Conservation (phyloP, 2,329 filamentous ascomycete species). For the Talaromyces sp. region DNA sequence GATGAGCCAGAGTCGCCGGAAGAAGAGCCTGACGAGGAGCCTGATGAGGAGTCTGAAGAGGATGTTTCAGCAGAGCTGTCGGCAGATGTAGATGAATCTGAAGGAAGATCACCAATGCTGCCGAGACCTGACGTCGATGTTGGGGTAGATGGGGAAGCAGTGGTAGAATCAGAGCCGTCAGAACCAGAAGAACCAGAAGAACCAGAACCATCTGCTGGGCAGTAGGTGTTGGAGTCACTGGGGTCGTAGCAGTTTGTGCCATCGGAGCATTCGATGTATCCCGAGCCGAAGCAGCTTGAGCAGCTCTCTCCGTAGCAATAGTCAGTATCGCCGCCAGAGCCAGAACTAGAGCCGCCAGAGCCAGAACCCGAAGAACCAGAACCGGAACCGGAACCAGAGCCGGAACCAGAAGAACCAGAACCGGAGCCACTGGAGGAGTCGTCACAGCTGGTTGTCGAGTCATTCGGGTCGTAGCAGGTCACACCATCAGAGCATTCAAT, state of each 20-base stretch:
- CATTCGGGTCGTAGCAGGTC: neutral
- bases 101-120: neutral
- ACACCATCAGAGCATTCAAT: constrained; percentile 3
- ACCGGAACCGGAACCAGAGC: neutral
- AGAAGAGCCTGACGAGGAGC: neutral
- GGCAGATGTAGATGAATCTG: neutral
- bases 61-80: neutral
- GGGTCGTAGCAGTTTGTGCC: constrained; percentile 2
- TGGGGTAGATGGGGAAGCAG: neutral
- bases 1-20: neutral
- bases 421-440: neutral
- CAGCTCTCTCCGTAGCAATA: constrained; percentile 16
- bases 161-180: neutral
- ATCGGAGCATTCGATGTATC: constrained; percentile 6
- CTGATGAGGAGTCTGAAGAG: neutral
- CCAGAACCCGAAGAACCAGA: neutral
- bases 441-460: constrained; percentile 3
- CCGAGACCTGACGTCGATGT: neutral
- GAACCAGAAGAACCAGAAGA: constrained; percentile 3
- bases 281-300: constrained; percentile 21
- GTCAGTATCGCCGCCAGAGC: constrained; percentile 13
- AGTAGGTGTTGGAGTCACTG: constrained; percentile 3
- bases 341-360: neutral
- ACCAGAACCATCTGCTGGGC: constrained; percentile 5
- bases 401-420: constrained; percentile 4